phyloP scores from a whole-genome alignment of 2,329 filamentous ascomycete genomes.

The Thermomyces lanuginosus region DNA sequence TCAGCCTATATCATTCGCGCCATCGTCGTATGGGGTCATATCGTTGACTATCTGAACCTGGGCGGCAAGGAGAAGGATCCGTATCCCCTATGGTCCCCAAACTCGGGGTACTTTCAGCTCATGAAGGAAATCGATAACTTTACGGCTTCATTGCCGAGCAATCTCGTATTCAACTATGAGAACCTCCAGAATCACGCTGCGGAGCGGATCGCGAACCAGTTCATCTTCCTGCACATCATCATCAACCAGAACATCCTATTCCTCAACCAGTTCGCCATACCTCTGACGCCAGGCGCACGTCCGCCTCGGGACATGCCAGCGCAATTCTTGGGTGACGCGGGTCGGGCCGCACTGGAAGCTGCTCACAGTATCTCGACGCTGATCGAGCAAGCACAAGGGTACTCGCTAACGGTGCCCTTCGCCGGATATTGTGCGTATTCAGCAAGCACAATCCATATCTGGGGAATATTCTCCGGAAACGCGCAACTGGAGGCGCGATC shows the following conservation, averaged over 20 bases:
- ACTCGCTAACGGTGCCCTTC: slow-evolving; percentile 76
- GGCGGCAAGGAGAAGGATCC: slow-evolving; percentile 67
- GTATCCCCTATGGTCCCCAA: slow-evolving; percentile 62
- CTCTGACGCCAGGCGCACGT: slow-evolving; percentile 46
- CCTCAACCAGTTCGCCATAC: slow-evolving; percentile 71
- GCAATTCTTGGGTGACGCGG: slow-evolving; percentile 59
- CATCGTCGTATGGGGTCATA: slow-evolving; percentile 75
- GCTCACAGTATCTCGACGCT: slow-evolving; percentile 76
- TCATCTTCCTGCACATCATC: slow-evolving; percentile 78
- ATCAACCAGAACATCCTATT: slow-evolving; percentile 83
- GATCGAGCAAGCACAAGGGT: slow-evolving; percentile 61
- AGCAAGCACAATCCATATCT: slow-evolving; percentile 85
- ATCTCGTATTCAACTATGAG: slow-evolving; percentile 58
- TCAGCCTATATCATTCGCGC: slow-evolving; percentile 76
- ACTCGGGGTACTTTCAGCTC: slow-evolving; percentile 60
- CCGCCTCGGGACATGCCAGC: slow-evolving; percentile 56
- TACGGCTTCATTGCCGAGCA: slow-evolving; percentile 49
- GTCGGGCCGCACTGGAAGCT: slow-evolving; percentile 60
- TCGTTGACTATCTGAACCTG: slow-evolving; percentile 79
- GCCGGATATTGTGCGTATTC: slow-evolving; percentile 89
- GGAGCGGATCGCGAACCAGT: slow-evolving; percentile 76
- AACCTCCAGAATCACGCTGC: slow-evolving; percentile 74
- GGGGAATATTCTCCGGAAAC: slow-evolving; percentile 79
- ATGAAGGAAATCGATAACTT: slow-evolving; percentile 57
- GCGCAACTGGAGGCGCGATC: slow-evolving; percentile 56